Evolutionary conservation across 192 early-diverging fungal species (phyloP).

Genomic region (Mortierella antarctica): DNA sequence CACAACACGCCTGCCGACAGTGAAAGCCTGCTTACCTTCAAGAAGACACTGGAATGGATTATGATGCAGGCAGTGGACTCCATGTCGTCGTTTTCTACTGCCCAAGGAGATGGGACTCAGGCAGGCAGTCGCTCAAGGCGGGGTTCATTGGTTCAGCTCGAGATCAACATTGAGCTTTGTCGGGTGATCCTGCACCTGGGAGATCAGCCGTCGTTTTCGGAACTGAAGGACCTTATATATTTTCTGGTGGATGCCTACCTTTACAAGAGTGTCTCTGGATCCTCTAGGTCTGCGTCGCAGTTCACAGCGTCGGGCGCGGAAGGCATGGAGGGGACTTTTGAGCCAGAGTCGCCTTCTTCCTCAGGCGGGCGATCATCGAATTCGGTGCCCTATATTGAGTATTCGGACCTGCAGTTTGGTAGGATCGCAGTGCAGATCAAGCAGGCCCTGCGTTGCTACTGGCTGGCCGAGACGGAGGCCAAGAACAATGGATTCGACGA

Average conservation of each 20-base stretch:
- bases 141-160: conserved; percentile 52
- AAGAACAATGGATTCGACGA: conserved; percentile 51
- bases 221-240: conserved; percentile 76
- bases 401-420: conserved; percentile 25
- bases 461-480: conserved; percentile 18
- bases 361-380: background rate
- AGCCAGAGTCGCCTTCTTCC: background rate
- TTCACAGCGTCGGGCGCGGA: background rate
- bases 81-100: conserved; percentile 8
- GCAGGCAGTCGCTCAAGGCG: conserved; percentile 15
- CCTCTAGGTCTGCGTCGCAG: background rate
- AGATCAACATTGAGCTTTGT: conserved; percentile 67
- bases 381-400: conserved; percentile 14
- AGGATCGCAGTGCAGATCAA: conserved; percentile 34
- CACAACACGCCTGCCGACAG: conserved; percentile 30
- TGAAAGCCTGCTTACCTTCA: conserved; percentile 55
- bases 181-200: conserved; percentile 68
- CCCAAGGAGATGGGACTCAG: conserved; percentile 8
- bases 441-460: conserved; percentile 29
- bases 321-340: background rate
- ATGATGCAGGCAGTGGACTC: conserved; percentile 57
- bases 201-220: conserved; percentile 58
- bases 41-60: conserved; percentile 59
- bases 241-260: conserved; percentile 76
- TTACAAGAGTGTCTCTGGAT: conserved; percentile 48